Percentiles rank a stretch among this genome's conserved stretches.
These are phyloP conservation scores for Sporisorium graminicola DNA, from an alignment of 1,284 basidiomycete genomes.

Conservation along the genomic window DNA sequence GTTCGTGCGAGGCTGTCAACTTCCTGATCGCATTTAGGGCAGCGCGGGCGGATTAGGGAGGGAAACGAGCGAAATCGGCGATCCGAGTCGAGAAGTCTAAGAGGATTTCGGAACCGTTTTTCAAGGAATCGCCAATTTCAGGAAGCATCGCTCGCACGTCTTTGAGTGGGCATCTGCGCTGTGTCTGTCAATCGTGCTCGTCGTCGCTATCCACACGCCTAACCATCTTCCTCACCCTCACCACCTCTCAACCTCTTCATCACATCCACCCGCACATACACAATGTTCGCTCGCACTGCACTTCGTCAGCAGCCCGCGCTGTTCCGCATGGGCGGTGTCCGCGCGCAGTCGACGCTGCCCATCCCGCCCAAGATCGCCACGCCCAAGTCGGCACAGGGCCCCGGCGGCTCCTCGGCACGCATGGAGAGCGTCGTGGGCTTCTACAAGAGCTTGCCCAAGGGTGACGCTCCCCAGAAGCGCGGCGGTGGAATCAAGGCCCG, in stretches of 20 bases:
- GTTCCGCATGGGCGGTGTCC: conserved; percentile 34
- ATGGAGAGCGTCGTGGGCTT: conserved; percentile 89
- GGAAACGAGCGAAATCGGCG: background rate
- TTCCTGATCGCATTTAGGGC: too few relatives aligned
- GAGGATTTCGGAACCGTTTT: background rate
- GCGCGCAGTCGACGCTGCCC: conserved; percentile 71
- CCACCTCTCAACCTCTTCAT: background rate
- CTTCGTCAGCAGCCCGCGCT: conserved; percentile 11
- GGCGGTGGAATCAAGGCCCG: conserved; percentile 80
- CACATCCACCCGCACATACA: background rate
- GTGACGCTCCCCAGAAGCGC: conserved; percentile 75
- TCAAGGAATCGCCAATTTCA: background rate
- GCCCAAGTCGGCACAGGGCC: conserved; percentile 83
- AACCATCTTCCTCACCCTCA: background rate
- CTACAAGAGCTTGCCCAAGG: conserved; percentile 89
- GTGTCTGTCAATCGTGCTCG: background rate
- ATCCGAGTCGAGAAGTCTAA: background rate
- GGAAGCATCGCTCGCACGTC: background rate
- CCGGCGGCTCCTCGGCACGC: conserved; percentile 82
- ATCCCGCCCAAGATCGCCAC: conserved; percentile 96
- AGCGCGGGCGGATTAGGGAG: background rate
- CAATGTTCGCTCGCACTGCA: conserved; percentile 44
- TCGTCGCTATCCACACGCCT: background rate
- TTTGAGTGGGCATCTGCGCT: background rate
- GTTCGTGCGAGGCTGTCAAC: background rate